Evolutionary conservation across 2,329 filamentous ascomycete species (phyloP).

Genomic region (Furcasterigmium furcatum): DNA sequence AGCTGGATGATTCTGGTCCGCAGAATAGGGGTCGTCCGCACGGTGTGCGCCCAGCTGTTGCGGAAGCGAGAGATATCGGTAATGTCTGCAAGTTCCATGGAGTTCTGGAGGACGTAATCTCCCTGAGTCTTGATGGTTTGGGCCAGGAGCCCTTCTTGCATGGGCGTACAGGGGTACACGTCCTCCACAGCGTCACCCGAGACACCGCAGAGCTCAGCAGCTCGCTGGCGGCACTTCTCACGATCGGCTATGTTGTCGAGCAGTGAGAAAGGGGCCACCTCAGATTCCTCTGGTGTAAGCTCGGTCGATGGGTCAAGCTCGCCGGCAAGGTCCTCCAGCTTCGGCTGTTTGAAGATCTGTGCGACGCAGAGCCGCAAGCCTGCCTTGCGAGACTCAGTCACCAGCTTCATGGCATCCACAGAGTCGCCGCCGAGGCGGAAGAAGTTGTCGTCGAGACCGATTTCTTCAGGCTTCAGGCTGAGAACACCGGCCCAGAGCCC

Average conservation of each 20-base stretch:
- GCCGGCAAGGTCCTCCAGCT: constrained; percentile 20
- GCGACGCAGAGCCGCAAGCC: constrained; percentile 49
- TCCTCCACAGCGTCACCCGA: constrained; percentile 19
- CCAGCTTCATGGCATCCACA: constrained; percentile 58
- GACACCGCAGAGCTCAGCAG: constrained; percentile 16
- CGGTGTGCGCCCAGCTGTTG: constrained; percentile 18
- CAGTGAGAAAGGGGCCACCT: constrained; percentile 13
- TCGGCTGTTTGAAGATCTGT: constrained; percentile 48
- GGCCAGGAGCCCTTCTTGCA: constrained; percentile 37
- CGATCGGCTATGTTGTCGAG: constrained; percentile 17
- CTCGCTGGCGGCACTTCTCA: constrained; percentile 22
- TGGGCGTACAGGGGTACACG: constrained; percentile 33
- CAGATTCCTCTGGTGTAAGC: constrained; percentile 47
- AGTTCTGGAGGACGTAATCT: constrained; percentile 30
- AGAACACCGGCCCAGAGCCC: constrained; percentile 34
- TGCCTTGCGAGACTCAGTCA: constrained; percentile 47
- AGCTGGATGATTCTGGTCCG: constrained; percentile 8
- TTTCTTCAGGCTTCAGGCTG: neutral
- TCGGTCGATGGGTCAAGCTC: constrained; percentile 25
- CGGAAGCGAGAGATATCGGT: constrained; percentile 19
- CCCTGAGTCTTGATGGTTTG: constrained; percentile 27
- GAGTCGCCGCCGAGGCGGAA: constrained; percentile 60
- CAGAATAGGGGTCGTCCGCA: constrained; percentile 3
- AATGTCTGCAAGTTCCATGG: constrained; percentile 15
- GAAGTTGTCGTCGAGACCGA: constrained; percentile 4